Base-by-base conservation (phyloP, 495 filamentous ascomycete species). In the Penicillium cinerascens region DNA sequence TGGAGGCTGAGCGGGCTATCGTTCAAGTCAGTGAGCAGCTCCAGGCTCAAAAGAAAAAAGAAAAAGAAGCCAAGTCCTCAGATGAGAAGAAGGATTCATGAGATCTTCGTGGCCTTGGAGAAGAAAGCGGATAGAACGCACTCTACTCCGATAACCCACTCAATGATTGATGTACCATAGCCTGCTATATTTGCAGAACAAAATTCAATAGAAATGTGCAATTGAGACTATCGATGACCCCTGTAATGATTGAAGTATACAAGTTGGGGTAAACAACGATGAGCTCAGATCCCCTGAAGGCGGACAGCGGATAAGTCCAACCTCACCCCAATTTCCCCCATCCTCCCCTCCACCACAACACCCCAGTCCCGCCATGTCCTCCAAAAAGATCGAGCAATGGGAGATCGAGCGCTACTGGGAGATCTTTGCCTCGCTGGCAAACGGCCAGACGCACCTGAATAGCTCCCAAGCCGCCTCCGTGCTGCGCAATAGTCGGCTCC, bases 401-500 rank as follows among this genome's bases (percentile, higher is more conserved):
- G 95, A 98, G 70, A 88, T 98, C 62, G 91, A 96, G 65, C 90
- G 92, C 50, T 98, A 97, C 74, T 98, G 93, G 93, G 95, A 97
- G 76, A 97, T 98, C 71, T 98, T 98, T 75, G 80, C 87, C 48
- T 84, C 90, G 33, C 80, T 96, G 48, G 53, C 76, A 41, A 86
- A 87, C 70, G 92, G 92, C 69, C 86, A 87, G 55, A 77, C 86
- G 62, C 89, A 85, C 70, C 79, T 98, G 33, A 93, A 87, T 46
- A 95, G 91, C 70, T 85, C 87, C 52, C 91, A 96, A 70, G 93
- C 93, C 41, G 92, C 92, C 59, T 86, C 88, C 21, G 89, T 97
- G 46, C 87, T 98, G 69, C 95, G 96, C 76, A 97, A 98, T 82
- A 90, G 85, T 60, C 88, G 89, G 23, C 81, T 98, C 54, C 82